A percentile compares a stretch with the other conserved stretches of the same genome.
phyloP scores from a whole-genome alignment of 352 stramenopile genomes.

The Phytopythium chamaehyphon region DNA sequence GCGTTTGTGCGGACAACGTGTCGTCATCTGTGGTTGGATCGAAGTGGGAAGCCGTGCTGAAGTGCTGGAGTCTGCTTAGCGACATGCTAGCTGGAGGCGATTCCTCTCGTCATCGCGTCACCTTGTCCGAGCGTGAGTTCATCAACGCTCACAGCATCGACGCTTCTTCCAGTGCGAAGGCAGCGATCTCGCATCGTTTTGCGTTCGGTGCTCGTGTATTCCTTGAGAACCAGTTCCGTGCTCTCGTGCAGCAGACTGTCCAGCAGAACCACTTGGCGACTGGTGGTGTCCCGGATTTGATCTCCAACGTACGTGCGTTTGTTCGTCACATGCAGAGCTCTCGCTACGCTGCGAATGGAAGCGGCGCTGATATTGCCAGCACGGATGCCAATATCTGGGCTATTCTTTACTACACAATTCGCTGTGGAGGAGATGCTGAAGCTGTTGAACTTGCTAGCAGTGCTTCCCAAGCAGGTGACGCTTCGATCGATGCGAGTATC shows the following conservation, averaged over 20 bases:
- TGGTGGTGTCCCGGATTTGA: slow-evolving; percentile 60
- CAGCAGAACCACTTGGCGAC: slow-evolving; percentile 70
- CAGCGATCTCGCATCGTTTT: slow-evolving; percentile 47
- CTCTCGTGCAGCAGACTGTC: slow-evolving; percentile 76
- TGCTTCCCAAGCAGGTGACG: slow-evolving; percentile 33
- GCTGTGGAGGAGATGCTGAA: slow-evolving; percentile 68
- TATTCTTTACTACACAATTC: slow-evolving; percentile 77
- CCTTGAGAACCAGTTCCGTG: slow-evolving; percentile 72
- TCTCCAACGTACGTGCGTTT: slow-evolving; percentile 74
- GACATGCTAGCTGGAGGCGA: slow-evolving; percentile 61
- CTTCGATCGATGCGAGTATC: slow-evolving; percentile 50
- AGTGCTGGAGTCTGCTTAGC: slow-evolving; percentile 79
- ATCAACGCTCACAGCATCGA: slow-evolving; percentile 19
- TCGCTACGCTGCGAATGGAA: slow-evolving; percentile 39
- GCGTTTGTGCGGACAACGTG: slow-evolving; percentile 46
- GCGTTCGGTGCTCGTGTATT: slow-evolving; percentile 69
- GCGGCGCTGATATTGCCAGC: slow-evolving; percentile 18
- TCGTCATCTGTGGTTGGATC: slow-evolving; percentile 51
- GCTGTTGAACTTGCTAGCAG: slow-evolving; percentile 52
- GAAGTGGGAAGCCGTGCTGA: slow-evolving; percentile 72
- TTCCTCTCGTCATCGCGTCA: slow-evolving; percentile 25
- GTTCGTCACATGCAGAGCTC: slow-evolving; percentile 75
- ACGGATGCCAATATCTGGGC: slow-evolving; percentile 62
- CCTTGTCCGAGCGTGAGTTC: slow-evolving; percentile 60
- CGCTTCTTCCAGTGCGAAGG: slow-evolving; percentile 28